A percentile compares a stretch with the other conserved stretches of the same genome.
Evolutionary conservation across 2,329 filamentous ascomycete species (phyloP).

Genomic region (Arthrobotrys conoides): DNA sequence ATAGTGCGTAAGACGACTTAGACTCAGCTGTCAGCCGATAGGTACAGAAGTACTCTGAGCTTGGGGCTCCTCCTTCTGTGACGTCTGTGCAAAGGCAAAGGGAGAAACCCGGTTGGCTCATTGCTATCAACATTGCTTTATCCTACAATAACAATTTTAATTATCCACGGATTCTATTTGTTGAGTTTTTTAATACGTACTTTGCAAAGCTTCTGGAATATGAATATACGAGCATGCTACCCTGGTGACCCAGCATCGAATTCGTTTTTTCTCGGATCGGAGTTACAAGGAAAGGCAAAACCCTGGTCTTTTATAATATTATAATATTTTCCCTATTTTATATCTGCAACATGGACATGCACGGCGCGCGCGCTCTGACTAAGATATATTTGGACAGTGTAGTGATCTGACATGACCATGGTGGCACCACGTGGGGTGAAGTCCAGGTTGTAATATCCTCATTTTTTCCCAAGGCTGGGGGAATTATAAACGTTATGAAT

Average conservation of each 20-base stretch:
- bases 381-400: conserved; percentile 15
- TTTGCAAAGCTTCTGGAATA: conserved; percentile 12
- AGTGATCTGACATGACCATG: conserved; percentile 6
- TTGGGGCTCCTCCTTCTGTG: neutral
- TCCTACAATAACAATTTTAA: neutral
- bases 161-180: neutral
- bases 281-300: neutral
- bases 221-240: conserved; percentile 7
- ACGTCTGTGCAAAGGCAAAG: neutral
- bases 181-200: neutral
- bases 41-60: neutral
- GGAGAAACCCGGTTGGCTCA: neutral
- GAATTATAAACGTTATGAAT: neutral
- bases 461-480: neutral
- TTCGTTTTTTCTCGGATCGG: conserved; percentile 12
- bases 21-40: conserved; percentile 19
- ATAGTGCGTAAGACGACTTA: conserved; percentile 14
- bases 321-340: conserved; percentile 21
- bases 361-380: conserved; percentile 1
- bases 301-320: conserved; percentile 16
- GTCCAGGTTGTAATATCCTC: neutral
- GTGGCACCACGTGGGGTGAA: conserved; percentile 24
- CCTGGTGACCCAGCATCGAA: neutral
- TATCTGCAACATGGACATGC: conserved; percentile 18
- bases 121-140: conserved; percentile 2